These are phyloP conservation scores for Diutina neorugosa DNA, from an alignment of 1,139 yeast genomes.

Conservation along the genomic window DNA sequence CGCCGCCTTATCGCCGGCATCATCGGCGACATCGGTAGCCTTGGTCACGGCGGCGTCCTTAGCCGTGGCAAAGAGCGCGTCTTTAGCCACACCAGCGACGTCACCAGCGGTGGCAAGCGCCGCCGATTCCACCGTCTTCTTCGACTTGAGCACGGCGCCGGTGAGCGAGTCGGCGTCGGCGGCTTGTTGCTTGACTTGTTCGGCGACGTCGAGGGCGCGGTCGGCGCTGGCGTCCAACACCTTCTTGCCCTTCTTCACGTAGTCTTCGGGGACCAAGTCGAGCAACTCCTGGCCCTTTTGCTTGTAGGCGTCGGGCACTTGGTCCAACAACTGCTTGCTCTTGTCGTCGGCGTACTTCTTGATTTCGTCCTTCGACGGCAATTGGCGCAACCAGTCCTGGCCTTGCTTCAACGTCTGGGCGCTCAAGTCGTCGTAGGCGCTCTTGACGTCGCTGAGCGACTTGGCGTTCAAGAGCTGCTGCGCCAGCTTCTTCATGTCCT, in stretches of 20 bases:
- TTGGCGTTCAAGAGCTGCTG: background rate
- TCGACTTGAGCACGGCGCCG: background rate
- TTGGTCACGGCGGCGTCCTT: background rate
- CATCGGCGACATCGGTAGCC: background rate
- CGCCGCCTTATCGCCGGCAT: background rate
- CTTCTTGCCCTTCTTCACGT: background rate
- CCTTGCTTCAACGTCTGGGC: background rate
- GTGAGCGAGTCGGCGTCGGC: background rate
- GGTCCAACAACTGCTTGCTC: background rate
- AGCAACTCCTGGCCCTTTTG: background rate
- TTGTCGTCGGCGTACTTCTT: background rate
- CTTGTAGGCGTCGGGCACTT: background rate
- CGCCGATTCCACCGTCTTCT: background rate
- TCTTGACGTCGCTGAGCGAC: background rate
- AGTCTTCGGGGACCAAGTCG: background rate
- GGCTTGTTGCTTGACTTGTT: background rate
- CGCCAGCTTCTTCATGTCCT: background rate
- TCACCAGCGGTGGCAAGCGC: background rate
- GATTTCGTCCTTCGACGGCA: background rate
- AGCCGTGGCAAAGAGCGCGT: background rate
- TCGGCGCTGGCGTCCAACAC: background rate
- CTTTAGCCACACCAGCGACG: background rate
- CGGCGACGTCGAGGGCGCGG: background rate
- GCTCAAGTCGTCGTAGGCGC: background rate
- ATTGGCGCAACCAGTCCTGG: background rate